These are phyloP conservation scores for Yamadazyma atlantica DNA, from an alignment of 1,139 yeast species.

Conservation along the genomic window DNA sequence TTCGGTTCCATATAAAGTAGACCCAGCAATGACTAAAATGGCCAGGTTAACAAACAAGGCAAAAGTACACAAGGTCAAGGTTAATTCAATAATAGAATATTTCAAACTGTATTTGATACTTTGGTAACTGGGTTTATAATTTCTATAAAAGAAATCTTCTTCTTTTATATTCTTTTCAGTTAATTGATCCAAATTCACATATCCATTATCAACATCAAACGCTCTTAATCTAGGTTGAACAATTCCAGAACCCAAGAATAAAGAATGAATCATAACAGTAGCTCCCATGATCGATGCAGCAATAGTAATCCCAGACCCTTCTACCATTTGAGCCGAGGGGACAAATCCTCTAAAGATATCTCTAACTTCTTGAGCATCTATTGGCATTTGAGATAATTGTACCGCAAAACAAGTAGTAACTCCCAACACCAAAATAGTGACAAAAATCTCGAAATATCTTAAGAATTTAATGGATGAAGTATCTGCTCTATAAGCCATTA, in stretches of 20 bases:
- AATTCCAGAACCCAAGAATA: constrained; percentile 72
- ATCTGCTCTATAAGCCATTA: constrained; percentile 74
- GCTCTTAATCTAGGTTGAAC: constrained; percentile 74
- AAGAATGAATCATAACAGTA: constrained; percentile 81
- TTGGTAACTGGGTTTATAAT: constrained; percentile 62
- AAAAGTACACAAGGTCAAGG: constrained; percentile 63
- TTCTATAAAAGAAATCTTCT: constrained; percentile 25
- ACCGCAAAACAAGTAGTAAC: constrained; percentile 74
- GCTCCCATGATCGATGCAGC: constrained; percentile 82
- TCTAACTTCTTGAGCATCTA: constrained; percentile 36
- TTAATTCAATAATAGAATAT: constrained; percentile 65
- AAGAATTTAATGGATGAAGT: constrained; percentile 63
- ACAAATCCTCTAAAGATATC: constrained; percentile 67
- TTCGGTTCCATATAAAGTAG: constrained; percentile 60
- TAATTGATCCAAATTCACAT: constrained; percentile 55
- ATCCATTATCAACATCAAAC: constrained; percentile 53
- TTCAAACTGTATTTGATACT: constrained; percentile 67
- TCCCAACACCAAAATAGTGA: constrained; percentile 63
- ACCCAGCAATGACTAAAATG: constrained; percentile 71
- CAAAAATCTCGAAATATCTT: constrained; percentile 63
- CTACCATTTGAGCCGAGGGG: constrained; percentile 64
- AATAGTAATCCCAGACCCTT: constrained; percentile 63
- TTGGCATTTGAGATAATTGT: constrained; percentile 58
- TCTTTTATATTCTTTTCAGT: constrained; percentile 33
- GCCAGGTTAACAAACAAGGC: constrained; percentile 78